Evolutionary conservation across 2,329 filamentous ascomycete genomes (phyloP).

Genomic region (Verticillium nonalfalfae): DNA sequence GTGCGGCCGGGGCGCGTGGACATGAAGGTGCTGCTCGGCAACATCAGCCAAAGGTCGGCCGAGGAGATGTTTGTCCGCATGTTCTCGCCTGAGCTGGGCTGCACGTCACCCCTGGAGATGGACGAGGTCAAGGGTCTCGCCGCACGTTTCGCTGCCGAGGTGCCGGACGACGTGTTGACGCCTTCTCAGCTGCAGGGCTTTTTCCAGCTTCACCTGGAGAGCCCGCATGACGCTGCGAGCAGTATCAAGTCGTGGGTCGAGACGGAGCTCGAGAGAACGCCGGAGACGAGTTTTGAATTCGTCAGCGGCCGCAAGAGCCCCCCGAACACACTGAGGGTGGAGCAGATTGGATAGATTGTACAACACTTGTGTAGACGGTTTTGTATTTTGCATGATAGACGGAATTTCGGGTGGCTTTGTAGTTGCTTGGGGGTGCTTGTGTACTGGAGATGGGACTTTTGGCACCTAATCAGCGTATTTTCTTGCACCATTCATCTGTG

Average conservation of each 20-base stretch:
- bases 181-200: constrained; percentile 44
- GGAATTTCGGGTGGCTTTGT: too few species aligned
- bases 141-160: constrained; percentile 43
- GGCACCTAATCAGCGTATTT: too few species aligned
- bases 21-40: constrained; percentile 51
- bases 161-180: constrained; percentile 39
- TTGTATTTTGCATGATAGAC: background rate
- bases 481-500: too few species aligned
- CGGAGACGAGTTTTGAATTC: constrained; percentile 24
- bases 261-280: constrained; percentile 20
- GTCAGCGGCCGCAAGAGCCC: background rate
- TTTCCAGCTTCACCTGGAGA: constrained; percentile 35
- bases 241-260: constrained; percentile 28
- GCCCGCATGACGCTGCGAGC: constrained; percentile 25
- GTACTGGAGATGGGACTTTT: too few species aligned
- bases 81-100: constrained; percentile 28
- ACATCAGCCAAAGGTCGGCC: constrained; percentile 35
- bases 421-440: too few species aligned
- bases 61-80: constrained; percentile 41
- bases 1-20: constrained; percentile 63
- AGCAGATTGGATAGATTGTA: background rate
- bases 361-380: background rate
- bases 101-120: constrained; percentile 14
- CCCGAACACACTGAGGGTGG: background rate
- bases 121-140: constrained; percentile 38